Conservation (phyloP, 2,329 filamentous ascomycete genomes). For the Sporothrix variecibatus region DNA sequence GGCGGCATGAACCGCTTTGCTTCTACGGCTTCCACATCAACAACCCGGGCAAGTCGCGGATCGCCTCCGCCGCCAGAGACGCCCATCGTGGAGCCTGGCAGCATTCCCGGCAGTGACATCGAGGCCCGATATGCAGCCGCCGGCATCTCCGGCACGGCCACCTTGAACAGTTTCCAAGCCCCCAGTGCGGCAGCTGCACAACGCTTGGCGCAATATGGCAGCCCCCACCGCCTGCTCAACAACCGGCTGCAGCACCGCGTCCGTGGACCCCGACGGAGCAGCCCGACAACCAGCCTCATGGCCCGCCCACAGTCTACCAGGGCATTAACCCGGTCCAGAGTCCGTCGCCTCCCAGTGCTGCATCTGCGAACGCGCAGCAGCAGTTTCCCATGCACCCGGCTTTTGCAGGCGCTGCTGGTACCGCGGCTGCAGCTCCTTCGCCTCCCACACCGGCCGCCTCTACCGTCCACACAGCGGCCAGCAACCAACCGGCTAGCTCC, state of each 20-base stretch:
- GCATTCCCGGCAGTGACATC: conserved; percentile 75
- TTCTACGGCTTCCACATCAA: conserved; percentile 90
- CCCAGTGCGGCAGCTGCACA: conserved; percentile 81
- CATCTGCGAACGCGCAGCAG: not conserved
- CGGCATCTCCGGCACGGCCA: conserved; percentile 83
- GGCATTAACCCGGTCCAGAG: conserved; percentile 70
- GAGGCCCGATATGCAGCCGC: conserved; percentile 89
- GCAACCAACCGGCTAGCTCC: conserved; percentile 41
- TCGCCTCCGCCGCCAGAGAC: conserved; percentile 96
- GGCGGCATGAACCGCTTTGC: conserved; percentile 60
- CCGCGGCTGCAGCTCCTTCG: not conserved
- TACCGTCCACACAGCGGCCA: conserved; percentile 41
- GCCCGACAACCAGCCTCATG: conserved; percentile 82
- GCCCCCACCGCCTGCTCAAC: conserved; percentile 47
- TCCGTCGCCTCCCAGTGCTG: conserved; percentile 60
- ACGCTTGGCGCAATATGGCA: conserved; percentile 75
- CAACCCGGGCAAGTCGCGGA: conserved; percentile 85
- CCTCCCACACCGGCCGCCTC: not conserved
- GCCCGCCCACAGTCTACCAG: conserved; percentile 89
- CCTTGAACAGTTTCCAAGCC: conserved; percentile 68
- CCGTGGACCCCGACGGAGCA: conserved; percentile 96
- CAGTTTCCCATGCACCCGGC: conserved; percentile 23
- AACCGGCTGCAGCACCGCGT: conserved; percentile 42
- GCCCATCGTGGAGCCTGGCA: conserved; percentile 72
- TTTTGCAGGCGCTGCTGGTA: conserved; percentile 13